phyloP scores from a whole-genome alignment of 2,329 filamentous ascomycete genomes.

The Cercospora sp. region DNA sequence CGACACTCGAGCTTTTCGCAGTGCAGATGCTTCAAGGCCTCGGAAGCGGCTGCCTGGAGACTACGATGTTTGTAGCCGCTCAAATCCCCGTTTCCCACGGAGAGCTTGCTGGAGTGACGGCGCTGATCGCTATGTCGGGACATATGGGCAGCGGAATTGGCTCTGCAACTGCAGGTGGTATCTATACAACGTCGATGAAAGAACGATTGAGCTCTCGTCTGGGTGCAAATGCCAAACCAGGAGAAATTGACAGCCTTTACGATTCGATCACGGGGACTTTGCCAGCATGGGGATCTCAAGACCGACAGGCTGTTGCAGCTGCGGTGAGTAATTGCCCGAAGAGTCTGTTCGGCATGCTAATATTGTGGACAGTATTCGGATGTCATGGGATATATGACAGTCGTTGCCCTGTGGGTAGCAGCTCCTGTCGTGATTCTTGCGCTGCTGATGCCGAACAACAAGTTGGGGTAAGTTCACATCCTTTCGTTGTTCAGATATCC shows the following conservation, averaged over 20 bases:
- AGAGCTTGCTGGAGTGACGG: slow-evolving; percentile 52
- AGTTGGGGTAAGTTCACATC: slow-evolving; percentile 8
- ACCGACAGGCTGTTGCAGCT: slow-evolving; percentile 46
- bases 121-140: slow-evolving; percentile 42
- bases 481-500: background rate
- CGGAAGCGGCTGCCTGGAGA: slow-evolving; percentile 51
- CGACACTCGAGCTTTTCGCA: slow-evolving; percentile 49
- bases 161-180: slow-evolving; percentile 47
- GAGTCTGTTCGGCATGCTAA: slow-evolving; percentile 30
- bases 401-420: slow-evolving; percentile 18
- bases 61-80: slow-evolving; percentile 28
- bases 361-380: slow-evolving; percentile 23
- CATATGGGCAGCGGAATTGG: slow-evolving; percentile 46
- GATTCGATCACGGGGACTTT: slow-evolving; percentile 49
- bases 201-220: slow-evolving; percentile 42
- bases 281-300: slow-evolving; percentile 45
- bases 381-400: slow-evolving; percentile 29
- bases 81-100: slow-evolving; percentile 49
- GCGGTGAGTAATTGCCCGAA: slow-evolving; percentile 18
- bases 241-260: slow-evolving; percentile 43
- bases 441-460: slow-evolving; percentile 23
- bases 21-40: slow-evolving; percentile 53
- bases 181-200: slow-evolving; percentile 52
- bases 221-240: slow-evolving; percentile 35
- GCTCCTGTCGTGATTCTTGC: slow-evolving; percentile 18